Percentiles rank a stretch among this genome's conserved stretches.
Evolutionary conservation across 257 asterid genomes (phyloP).

Genomic region (Penstemon newberryi): DNA sequence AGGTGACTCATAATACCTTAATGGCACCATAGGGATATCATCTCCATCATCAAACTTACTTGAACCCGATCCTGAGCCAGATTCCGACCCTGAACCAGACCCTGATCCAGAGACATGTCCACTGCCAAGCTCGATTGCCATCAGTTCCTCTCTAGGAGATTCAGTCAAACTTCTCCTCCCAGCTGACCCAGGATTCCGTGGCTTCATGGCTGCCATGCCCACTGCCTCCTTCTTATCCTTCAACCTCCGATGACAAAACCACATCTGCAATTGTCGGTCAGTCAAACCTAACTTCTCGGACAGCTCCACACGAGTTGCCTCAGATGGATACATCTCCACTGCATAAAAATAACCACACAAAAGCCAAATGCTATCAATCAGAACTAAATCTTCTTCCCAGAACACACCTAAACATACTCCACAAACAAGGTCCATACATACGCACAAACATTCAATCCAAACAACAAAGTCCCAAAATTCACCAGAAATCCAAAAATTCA

Average conservation of each 20-base stretch:
- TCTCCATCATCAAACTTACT: slow-evolving; percentile 76
- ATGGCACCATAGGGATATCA: slow-evolving; percentile 47
- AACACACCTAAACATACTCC: slow-evolving; percentile 9
- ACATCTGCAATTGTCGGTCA: slow-evolving; percentile 97
- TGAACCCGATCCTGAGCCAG: slow-evolving; percentile 77
- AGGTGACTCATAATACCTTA: slow-evolving; percentile 71
- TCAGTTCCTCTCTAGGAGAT: slow-evolving; percentile 54
- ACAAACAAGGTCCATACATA: background rate
- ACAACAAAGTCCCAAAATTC: slow-evolving; percentile 14
- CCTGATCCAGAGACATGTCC: slow-evolving; percentile 44
- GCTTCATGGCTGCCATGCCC: slow-evolving; percentile 60
- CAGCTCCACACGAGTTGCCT: slow-evolving; percentile 81
- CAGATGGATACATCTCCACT: slow-evolving; percentile 92
- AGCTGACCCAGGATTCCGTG: slow-evolving; percentile 40
- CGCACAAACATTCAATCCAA: slow-evolving; percentile 1
- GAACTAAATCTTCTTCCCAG: slow-evolving; percentile 15
- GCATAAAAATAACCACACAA: slow-evolving; percentile 34
- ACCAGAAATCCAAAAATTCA: slow-evolving; percentile 16
- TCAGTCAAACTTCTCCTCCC: slow-evolving; percentile 53
- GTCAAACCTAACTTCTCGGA: slow-evolving; percentile 74
- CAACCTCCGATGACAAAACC: slow-evolving; percentile 97
- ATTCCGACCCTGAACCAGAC: slow-evolving; percentile 55
- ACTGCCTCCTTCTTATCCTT: slow-evolving; percentile 90
- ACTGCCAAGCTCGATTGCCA: slow-evolving; percentile 55
- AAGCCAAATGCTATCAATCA: slow-evolving; percentile 23